A percentile compares a stretch with the other conserved stretches of the same genome.
These are phyloP conservation scores for Mrakiaceae sp. DNA, from an alignment of 1,284 basidiomycete species.

Conservation along the genomic window DNA sequence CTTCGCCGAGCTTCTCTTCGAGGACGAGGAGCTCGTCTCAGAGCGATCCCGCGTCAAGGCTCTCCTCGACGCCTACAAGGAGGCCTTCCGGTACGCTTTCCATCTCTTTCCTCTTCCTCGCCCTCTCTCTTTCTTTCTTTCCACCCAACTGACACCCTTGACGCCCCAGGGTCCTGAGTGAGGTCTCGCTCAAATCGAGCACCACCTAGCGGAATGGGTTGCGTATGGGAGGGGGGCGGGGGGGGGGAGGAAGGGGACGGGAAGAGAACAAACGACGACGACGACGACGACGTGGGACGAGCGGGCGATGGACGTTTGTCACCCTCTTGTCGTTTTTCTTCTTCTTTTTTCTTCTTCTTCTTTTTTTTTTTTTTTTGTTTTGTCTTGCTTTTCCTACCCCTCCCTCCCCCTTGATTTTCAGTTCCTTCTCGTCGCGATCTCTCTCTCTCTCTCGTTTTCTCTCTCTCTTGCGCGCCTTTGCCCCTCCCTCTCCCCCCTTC, in stretches of 20 bases:
- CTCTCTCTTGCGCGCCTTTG: background rate
- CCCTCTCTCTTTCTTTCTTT: background rate
- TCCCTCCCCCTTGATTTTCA: background rate
- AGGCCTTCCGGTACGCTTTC: conserved; percentile 62
- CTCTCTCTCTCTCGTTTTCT: background rate
- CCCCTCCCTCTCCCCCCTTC: background rate
- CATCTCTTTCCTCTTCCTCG: background rate
- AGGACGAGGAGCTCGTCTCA: conserved; percentile 88
- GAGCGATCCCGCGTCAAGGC: conserved; percentile 91
- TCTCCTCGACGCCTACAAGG: conserved; percentile 89
- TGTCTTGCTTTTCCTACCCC: background rate
- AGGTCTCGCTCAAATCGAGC: too few species aligned
- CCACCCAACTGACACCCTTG: too few species aligned
- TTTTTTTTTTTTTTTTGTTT: background rate
- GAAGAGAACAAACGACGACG: too few species aligned
- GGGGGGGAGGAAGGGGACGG: too few species aligned
- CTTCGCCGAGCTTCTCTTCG: conserved; percentile 82
- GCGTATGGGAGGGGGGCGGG: too few species aligned
- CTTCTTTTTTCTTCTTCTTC: background rate
- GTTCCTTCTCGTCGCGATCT: background rate
- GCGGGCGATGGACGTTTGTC: background rate
- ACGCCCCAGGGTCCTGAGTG: too few species aligned
- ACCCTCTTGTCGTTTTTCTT: background rate
- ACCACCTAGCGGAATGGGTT: too few species aligned
- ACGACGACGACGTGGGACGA: too few species aligned